A percentile compares a stretch with the other conserved stretches of the same genome.
Conservation (phyloP, 108 stramenopile genomes). For the Cyclostephanos tholiformis region DNA sequence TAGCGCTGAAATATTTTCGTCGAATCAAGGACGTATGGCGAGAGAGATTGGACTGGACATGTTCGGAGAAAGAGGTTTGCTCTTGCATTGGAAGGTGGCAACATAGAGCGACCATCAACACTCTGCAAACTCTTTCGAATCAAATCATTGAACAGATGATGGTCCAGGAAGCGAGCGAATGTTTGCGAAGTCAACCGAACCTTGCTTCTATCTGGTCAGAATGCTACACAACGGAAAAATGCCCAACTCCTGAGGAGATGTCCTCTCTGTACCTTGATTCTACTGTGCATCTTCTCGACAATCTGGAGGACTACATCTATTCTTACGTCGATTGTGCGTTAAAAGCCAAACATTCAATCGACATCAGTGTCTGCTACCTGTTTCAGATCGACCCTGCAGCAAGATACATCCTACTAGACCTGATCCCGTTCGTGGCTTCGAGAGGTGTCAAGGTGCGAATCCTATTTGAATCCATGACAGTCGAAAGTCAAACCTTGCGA, state of each 20-base stretch:
- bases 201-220: slow-evolving; percentile 14
- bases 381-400: slow-evolving; percentile 26
- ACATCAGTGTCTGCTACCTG: slow-evolving; percentile 28
- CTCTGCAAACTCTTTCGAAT: slow-evolving; percentile 8
- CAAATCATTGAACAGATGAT: slow-evolving; percentile 21
- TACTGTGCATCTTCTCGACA: background rate
- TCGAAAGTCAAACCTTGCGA: slow-evolving; percentile 25
- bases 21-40: slow-evolving; percentile 17
- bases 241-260: slow-evolving; percentile 13
- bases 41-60: slow-evolving; percentile 3
- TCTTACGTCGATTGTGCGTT: slow-evolving; percentile 8
- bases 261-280: slow-evolving; percentile 12
- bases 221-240: slow-evolving; percentile 12
- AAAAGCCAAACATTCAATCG: slow-evolving; percentile 1
- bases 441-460: slow-evolving; percentile 35
- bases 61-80: slow-evolving; percentile 1
- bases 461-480: slow-evolving; percentile 33
- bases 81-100: slow-evolving; percentile 14
- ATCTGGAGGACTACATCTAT: slow-evolving; percentile 8
- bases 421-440: slow-evolving; percentile 27
- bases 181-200: slow-evolving; percentile 13
- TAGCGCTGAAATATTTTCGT: slow-evolving; percentile 22
- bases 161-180: slow-evolving; percentile 19
- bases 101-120: slow-evolving; percentile 8
- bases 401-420: slow-evolving; percentile 36